Evolutionary conservation across 139 green algal genomes (phyloP), one percentile per base, ranked within the genome.

Genomic region (Haematococcus lacustris): DNA sequence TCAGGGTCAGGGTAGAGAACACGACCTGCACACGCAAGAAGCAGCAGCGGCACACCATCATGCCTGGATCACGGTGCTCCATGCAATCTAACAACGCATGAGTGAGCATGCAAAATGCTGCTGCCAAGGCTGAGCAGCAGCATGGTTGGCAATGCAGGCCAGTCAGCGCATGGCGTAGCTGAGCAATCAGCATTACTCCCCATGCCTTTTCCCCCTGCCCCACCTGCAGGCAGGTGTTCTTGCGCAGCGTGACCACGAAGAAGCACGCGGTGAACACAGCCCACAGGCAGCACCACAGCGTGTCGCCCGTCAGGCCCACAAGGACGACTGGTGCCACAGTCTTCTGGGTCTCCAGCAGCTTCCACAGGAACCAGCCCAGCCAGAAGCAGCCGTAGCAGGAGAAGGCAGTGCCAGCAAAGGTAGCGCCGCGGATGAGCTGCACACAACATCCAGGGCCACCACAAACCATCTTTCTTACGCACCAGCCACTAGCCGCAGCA

Each of bases 331-430:
- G 3, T n/a, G 2, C 7, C 2, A 9, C 2, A 23, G 74, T 2
- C 30, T 34, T 41, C 30, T 30, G 35, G 0, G n/a, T 51, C 6
- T 69, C 63, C 63, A 71, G n/a, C 69, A 59, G 76, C 43, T 83
- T 37, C 25, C 77, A 62, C 35, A 87, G 74, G 62, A 80, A 82
- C 76, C 76, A 86, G 39, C 77, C 71, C 68, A 91, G 78, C 86
- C 86, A 91, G 79, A 91, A 91, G 39, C 75, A 77, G 5, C 87
- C 87, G 66, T 92, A 93, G 13, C 67, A 82, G 34, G 71, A 80
- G 73, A 92, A 90, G 33, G 82, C 88, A 0, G 82, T 87, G 3
- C 85, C 87, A 30, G 76, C 88, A 84, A 93, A 93, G 0, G 84
- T 89, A 74, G 88, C 88, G 69, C 87, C 84, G 63, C 82, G 82